Base-by-base conservation (phyloP, 805 yeast species). In the Candida boleticola region DNA sequence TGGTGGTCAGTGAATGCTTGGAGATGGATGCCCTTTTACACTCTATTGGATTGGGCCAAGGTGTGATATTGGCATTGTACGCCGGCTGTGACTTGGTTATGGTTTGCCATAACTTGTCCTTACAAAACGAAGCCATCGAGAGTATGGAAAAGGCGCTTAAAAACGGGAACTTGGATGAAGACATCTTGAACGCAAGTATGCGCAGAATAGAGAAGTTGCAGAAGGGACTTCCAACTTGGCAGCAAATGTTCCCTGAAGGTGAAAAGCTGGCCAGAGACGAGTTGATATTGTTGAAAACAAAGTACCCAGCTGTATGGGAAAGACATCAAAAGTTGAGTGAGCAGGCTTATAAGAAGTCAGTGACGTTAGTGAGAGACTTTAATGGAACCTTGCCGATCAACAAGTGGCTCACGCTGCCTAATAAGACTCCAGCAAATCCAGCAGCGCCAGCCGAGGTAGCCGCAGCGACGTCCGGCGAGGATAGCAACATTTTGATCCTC, bases 41-140 rank as follows among this genome's bases (percentile, higher is more conserved):
- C 42, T 76, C 79, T n/a, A 74, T 80, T 39, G 85, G 85, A 3
- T 64, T 80, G 29, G 79, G 82, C n/a, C 85, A 80, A 55, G 85
- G 85, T 7, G 82, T 80, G 0, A 73, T 78, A 5, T 64, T 79
- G 52, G 82, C 85, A 2, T 61, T 79, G n/a, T 70, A 72, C 38
- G 85, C 84, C 5, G 82, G 85, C 4, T 80, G 85, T 58, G 85
- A 80, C 54, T 61, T 80, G 45, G 77, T 80, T 7, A 67, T 80
- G 71, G 81, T 80, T 18, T 80, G 85, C 54, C 81, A 78, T 49
- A 78, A 79, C 50, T 61, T 61, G 51, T 62, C 66, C 14, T 63
- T 77, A 26, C 85, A 80, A 54, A 66, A 71, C 36, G 84, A 80
- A 51, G 83, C 83, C 14, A 61, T 79, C 4, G 71, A 69, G 34